Conservation (phyloP, 345 rosid genomes). For the Linum trigynum region DNA sequence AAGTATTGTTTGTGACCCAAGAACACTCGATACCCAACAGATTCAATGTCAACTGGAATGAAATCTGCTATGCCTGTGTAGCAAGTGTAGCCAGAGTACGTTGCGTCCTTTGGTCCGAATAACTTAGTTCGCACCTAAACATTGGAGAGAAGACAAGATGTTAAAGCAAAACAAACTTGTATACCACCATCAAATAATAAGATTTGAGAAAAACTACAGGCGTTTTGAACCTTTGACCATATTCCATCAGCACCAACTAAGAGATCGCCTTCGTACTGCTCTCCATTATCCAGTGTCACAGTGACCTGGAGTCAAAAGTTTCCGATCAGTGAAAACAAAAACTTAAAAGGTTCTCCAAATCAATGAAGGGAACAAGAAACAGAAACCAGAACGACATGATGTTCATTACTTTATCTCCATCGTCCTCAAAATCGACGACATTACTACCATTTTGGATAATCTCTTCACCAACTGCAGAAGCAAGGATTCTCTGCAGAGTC, state of each 20-base stretch:
- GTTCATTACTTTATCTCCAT: constrained; percentile 56
- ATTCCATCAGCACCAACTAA: constrained; percentile 96
- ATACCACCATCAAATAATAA: too few relatives aligned
- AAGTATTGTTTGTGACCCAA: constrained; percentile 95
- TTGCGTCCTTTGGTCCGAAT: constrained; percentile 64
- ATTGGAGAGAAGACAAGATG: not conserved
- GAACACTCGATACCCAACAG: constrained; percentile 94
- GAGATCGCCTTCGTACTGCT: constrained; percentile 64
- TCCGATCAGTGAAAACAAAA: not conserved
- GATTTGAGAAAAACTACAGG: too few relatives aligned
- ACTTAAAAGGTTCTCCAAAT: too few relatives aligned
- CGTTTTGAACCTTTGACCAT: constrained; percentile 76
- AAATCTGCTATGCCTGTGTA: constrained; percentile 93
- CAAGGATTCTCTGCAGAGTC: constrained; percentile 80
- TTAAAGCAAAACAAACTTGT: too few relatives aligned
- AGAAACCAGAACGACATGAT: not conserved
- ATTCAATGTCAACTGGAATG: constrained; percentile 78
- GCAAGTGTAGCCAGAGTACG: constrained; percentile 84
- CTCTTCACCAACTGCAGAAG: constrained; percentile 74
- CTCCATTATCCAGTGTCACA: constrained; percentile 72
- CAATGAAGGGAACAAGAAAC: constrained; percentile 13
- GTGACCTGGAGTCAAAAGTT: constrained; percentile 40
- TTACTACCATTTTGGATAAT: constrained; percentile 65
- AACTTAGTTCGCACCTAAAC: constrained; percentile 72
- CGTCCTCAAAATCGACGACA: constrained; percentile 74